Conservation (phyloP, 2,329 filamentous ascomycete genomes). For the Aspergillus glaucus region DNA sequence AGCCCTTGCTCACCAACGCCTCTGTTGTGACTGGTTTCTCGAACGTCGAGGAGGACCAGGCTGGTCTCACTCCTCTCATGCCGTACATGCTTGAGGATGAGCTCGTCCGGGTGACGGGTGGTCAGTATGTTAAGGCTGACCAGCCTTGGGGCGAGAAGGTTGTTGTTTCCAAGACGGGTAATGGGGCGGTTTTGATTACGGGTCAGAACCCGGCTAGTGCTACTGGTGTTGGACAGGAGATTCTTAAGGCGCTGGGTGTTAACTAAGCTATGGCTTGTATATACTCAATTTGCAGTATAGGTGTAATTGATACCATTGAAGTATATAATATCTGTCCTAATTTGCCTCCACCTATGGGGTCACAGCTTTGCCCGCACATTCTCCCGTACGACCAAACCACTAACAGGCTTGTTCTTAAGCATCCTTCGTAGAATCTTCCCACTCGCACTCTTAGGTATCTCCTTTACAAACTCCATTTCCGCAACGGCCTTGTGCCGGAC, state of each 20-base stretch:
- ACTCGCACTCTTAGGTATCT: conserved; percentile 66
- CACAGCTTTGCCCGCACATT: conserved; percentile 2
- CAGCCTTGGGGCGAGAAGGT: conserved; percentile 42
- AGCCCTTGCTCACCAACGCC: conserved; percentile 34
- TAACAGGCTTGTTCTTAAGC: conserved; percentile 21
- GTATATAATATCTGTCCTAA: too few relatives aligned
- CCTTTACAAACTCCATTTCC: conserved; percentile 33
- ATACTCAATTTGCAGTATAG: not conserved
- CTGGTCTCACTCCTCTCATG: conserved; percentile 31
- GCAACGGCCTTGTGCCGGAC: conserved; percentile 44
- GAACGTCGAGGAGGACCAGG: conserved; percentile 42
- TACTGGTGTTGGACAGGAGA: conserved; percentile 37
- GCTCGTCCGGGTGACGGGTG: conserved; percentile 33
- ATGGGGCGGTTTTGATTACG: conserved; percentile 36
- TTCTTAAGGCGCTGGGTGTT: conserved; percentile 27
- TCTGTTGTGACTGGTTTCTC: conserved; percentile 43
- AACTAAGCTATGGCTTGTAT: not conserved
- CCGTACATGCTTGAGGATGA: conserved; percentile 42
- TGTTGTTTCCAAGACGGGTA: conserved; percentile 25
- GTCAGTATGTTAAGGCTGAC: conserved; percentile 38
- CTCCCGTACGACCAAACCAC: conserved; percentile 10
- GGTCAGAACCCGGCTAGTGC: conserved; percentile 45
- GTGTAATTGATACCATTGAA: not conserved
- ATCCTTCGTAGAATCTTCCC: conserved; percentile 67
- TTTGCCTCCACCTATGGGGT: too few relatives aligned